A percentile compares a stretch with the other conserved stretches of the same genome.
phyloP scores from a whole-genome alignment of 768 basidiomycete genomes.

The Russula sp. region DNA sequence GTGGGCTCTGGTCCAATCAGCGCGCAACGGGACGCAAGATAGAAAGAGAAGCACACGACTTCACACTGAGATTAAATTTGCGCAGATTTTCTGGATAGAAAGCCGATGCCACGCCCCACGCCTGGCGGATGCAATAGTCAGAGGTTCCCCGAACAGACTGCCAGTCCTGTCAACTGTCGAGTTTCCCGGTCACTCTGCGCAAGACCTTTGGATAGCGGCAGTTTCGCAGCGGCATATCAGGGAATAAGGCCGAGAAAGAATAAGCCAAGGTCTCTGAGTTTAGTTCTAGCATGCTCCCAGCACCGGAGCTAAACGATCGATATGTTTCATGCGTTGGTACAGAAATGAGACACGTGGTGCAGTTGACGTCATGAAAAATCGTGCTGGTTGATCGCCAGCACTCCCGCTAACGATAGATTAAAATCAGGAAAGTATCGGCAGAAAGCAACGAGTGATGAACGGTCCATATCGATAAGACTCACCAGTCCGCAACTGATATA shows the following conservation, averaged over 20 bases:
- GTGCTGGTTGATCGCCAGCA: not conserved
- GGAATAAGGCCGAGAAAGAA: not conserved
- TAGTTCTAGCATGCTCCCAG: not conserved
- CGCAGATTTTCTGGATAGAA: conserved; percentile 5
- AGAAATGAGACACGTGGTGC: not conserved
- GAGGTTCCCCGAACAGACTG: not conserved
- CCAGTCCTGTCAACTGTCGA: not conserved
- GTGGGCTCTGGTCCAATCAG: conserved; percentile 1
- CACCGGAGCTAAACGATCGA: not conserved
- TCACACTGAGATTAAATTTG: conserved; percentile 3
- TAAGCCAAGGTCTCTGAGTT: not conserved
- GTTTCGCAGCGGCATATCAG: not conserved
- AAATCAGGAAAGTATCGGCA: not conserved
- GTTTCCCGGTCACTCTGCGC: not conserved
- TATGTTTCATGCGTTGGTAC: not conserved
- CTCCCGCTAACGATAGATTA: not conserved
- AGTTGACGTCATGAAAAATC: conserved; percentile 1
- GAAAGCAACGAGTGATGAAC: not conserved
- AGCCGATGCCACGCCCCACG: not conserved
- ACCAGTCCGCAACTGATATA: not conserved
- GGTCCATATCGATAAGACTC: conserved; percentile 9
- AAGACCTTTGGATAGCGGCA: not conserved
- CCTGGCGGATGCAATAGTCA: not conserved
- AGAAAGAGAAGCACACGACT: not conserved
- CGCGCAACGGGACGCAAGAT: not conserved